These are phyloP conservation scores for Solanum dulcamara DNA, from an alignment of 257 asterid species.

Conservation along the genomic window DNA sequence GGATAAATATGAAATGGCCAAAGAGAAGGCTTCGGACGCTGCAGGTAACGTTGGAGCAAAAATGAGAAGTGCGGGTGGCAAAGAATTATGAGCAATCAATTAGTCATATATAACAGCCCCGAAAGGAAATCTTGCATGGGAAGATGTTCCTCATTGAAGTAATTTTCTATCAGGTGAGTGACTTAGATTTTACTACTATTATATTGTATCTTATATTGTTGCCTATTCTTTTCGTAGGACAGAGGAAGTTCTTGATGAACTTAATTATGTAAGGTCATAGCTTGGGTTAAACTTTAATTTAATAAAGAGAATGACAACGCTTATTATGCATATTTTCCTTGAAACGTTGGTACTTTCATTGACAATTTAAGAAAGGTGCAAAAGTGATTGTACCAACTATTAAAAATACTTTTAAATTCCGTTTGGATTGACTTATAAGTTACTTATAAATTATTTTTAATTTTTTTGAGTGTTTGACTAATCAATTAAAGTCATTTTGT, in stretches of 20 bases:
- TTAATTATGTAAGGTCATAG: background rate
- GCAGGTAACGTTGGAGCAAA: conserved; percentile 31
- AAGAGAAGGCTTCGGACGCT: conserved; percentile 42
- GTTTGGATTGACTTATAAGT: too few species aligned
- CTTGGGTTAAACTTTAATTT: background rate
- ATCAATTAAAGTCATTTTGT: too few species aligned
- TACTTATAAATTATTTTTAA: too few species aligned
- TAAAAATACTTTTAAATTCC: too few species aligned
- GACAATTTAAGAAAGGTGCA: background rate
- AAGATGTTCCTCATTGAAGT: background rate
- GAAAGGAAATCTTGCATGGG: background rate
- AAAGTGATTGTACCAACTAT: background rate
- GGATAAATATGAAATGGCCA: conserved; percentile 33
- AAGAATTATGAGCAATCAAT: conserved; percentile 21
- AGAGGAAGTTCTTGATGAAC: background rate
- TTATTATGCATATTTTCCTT: background rate
- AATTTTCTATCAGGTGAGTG: background rate
- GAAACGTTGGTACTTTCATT: background rate
- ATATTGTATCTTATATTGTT: background rate
- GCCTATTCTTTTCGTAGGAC: background rate
- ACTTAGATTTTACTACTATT: background rate
- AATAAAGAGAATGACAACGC: background rate
- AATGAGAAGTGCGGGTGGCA: conserved; percentile 7
- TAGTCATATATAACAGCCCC: background rate
- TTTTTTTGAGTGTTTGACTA: too few species aligned